These are phyloP conservation scores for Tritrichomonas foetus DNA, from an alignment of 208 protist species.

Conservation along the genomic window DNA sequence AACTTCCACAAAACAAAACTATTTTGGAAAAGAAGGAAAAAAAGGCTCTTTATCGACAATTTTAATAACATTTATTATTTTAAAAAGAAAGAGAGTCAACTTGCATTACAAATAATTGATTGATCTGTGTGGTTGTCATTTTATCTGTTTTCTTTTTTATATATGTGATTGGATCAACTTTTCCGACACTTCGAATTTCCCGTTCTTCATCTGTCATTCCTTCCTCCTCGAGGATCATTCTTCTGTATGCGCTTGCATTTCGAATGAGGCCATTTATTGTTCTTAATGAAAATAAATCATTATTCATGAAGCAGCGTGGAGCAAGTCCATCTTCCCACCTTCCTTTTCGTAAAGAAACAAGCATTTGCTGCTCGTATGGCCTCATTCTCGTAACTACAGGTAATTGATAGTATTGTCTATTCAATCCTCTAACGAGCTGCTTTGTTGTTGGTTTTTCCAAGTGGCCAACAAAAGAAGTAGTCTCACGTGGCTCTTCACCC, in stretches of 20 bases:
- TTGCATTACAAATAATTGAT: background rate
- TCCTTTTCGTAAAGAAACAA: conserved; percentile 84
- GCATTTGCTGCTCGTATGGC: conserved; percentile 96
- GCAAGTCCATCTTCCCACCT: background rate
- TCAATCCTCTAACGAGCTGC: conserved; percentile 88
- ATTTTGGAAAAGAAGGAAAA: no score
- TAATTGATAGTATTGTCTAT: conserved; percentile 98
- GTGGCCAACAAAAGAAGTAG: conserved; percentile 97
- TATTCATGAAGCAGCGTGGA: background rate
- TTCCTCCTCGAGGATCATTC: background rate
- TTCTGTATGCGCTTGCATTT: background rate
- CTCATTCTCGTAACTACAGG: conserved; percentile 98
- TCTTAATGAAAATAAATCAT: background rate
- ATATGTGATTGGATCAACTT: background rate
- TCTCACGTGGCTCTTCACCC: conserved; percentile 88
- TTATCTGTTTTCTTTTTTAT: background rate
- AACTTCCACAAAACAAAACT: no score
- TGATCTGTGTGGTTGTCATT: background rate
- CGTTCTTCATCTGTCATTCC: background rate
- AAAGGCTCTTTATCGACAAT: no score
- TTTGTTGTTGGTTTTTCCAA: conserved; percentile 93
- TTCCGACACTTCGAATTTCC: background rate
- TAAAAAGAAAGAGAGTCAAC: background rate
- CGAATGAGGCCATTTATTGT: background rate
- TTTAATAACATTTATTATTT: background rate